These are phyloP conservation scores for Wakefieldia striispora DNA, from an alignment of 768 basidiomycete genomes.

Conservation along the genomic window DNA sequence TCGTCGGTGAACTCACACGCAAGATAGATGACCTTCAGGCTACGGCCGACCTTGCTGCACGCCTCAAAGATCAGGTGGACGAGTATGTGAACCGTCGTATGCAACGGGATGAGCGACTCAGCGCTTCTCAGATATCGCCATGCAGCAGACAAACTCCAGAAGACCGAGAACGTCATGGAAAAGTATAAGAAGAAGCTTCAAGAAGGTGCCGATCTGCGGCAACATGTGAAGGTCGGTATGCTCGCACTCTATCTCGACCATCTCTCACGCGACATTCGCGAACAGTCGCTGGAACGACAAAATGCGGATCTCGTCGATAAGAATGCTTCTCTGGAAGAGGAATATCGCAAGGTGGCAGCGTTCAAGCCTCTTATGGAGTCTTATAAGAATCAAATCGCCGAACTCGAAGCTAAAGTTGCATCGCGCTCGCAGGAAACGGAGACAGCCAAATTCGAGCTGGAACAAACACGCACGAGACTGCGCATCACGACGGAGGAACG, in stretches of 20 bases:
- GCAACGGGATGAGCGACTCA: background rate
- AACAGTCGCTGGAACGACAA: slow-evolving; percentile 84
- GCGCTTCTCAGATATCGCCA: slow-evolving; percentile 68
- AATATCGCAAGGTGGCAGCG: slow-evolving; percentile 80
- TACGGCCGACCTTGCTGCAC: slow-evolving; percentile 72
- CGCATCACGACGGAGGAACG: slow-evolving; percentile 70
- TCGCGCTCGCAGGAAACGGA: slow-evolving; percentile 69
- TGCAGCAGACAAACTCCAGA: slow-evolving; percentile 87
- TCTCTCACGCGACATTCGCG: background rate
- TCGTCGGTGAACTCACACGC: slow-evolving; percentile 71
- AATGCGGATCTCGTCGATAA: slow-evolving; percentile 90
- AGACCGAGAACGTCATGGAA: slow-evolving; percentile 96
- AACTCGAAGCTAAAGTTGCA: slow-evolving; percentile 73
- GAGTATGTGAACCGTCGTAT: slow-evolving; percentile 50
- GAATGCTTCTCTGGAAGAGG: slow-evolving; percentile 89
- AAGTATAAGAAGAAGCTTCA: slow-evolving; percentile 99
- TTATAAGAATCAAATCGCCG: slow-evolving; percentile 82
- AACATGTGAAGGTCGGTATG: slow-evolving; percentile 69
- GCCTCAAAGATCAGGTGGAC: slow-evolving; percentile 90
- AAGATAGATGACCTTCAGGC: slow-evolving; percentile 80
- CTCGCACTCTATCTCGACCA: slow-evolving; percentile 3
- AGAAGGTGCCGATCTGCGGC: slow-evolving; percentile 86
- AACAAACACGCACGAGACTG: slow-evolving; percentile 68
- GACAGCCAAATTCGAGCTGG: slow-evolving; percentile 69
- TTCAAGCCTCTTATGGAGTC: slow-evolving; percentile 91